Conservation (phyloP, 768 basidiomycete species). For the Daedaleopsis sinensis region DNA sequence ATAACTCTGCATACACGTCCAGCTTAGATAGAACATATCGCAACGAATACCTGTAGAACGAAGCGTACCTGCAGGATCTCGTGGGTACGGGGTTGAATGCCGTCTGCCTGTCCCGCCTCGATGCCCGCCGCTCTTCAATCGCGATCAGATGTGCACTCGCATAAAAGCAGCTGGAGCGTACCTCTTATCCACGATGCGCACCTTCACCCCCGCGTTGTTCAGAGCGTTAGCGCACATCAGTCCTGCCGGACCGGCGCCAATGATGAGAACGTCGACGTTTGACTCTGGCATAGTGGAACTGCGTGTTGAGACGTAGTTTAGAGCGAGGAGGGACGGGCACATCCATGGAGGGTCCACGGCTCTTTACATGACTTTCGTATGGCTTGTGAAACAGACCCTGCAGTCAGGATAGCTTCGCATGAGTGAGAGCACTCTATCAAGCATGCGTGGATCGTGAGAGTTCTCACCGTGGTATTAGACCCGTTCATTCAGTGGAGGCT, state of each 20-base stretch:
- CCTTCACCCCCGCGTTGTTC: conserved; percentile 37
- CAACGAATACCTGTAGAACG: no score
- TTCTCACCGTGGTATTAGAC: no score
- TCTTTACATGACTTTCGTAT: no score
- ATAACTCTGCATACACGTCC: conserved; percentile 25
- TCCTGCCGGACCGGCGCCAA: conserved; percentile 48
- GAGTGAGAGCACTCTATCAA: no score
- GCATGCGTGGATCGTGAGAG: no score
- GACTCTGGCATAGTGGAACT: conserved; percentile 13
- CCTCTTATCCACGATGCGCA: conserved; percentile 46
- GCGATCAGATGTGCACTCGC: neutral
- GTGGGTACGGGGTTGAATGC: conserved; percentile 35
- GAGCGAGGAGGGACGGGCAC: no score
- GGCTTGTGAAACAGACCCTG: no score
- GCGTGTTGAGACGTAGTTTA: neutral
- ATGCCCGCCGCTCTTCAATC: conserved; percentile 21
- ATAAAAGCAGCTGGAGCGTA: conserved; percentile 13
- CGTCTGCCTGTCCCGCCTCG: conserved; percentile 34
- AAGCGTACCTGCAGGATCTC: conserved; percentile 30
- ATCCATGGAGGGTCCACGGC: no score
- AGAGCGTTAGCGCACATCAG: conserved; percentile 47
- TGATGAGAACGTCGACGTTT: conserved; percentile 43
- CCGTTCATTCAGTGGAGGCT: no score
- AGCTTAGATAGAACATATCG: no score
- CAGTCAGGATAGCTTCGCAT: no score